Evolutionary conservation across 192 early-diverging fungal genomes (phyloP).

Genomic region (Chytriomyces sp.): DNA sequence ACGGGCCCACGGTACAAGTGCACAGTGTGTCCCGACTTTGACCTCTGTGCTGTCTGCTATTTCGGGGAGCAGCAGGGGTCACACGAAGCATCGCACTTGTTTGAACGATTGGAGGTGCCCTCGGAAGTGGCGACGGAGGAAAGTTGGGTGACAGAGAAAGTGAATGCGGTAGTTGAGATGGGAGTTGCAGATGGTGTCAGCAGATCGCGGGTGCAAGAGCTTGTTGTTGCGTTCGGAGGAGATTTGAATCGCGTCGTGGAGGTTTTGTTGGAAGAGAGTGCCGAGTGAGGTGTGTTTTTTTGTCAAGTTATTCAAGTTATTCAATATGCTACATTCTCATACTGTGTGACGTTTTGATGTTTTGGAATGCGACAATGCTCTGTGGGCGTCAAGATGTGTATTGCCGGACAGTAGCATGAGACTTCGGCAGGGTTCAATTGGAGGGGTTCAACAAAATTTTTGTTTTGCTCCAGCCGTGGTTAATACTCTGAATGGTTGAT

Average conservation of each 20-base stretch:
- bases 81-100: not conserved
- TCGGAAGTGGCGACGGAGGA: not conserved
- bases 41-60: not conserved
- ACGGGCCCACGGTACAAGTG: not conserved
- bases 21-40: not conserved
- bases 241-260: slow-evolving; percentile 27
- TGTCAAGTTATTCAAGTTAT: too few species aligned
- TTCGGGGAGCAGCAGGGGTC: not conserved
- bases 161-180: slow-evolving; percentile 20
- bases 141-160: not conserved
- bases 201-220: not conserved
- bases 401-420: too few species aligned
- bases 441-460: too few species aligned
- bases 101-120: not conserved
- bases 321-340: too few species aligned
- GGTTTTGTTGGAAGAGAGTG: slow-evolving; percentile 1
- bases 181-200: not conserved
- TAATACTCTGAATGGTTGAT: too few species aligned
- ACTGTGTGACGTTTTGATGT: too few species aligned
- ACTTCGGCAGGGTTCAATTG: too few species aligned
- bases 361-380: too few species aligned
- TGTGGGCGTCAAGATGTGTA: too few species aligned
- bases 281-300: too few species aligned
- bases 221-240: slow-evolving; percentile 17
- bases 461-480: too few species aligned